Evolutionary conservation across 305 asterid species (phyloP), one percentile per base, ranked within the genome.

Genomic region (Fraxinus xanthoxyloides): DNA sequence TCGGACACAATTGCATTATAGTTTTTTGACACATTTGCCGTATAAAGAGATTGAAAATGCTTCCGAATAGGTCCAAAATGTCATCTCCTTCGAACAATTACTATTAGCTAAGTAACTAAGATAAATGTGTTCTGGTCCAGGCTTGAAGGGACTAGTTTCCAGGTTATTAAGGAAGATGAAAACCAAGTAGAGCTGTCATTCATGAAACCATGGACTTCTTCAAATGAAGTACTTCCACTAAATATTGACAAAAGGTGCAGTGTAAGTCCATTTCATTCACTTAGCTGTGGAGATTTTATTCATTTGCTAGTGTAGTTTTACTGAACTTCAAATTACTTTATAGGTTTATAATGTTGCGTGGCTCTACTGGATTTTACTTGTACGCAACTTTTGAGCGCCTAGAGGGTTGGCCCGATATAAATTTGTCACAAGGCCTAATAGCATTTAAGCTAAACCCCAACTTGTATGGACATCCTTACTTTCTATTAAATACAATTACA

Each of bases 241-340:
- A 93, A 93, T 76, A 89, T 91, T 78, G 97, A 94, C 91, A 94
- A 93, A 90, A 93, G 98, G 98, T 94, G 86, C 81, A 82, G 79
- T 81, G 86, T 83, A 85, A 84, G 87, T 85, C 87, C n/a, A 17
- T 5, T 70, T 30, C 0, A 40, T 67, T 21, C 21, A 36, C 3
- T 34, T 84, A 17, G 43, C 21, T 31, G 23, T 48, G 26, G 72
- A 12, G 21, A 26, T 12, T 6, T 26, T 1, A 3, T 67, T 67
- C 36, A 28, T 28, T 67, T 28, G 21, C 26, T 17, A 26, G 21
- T 15, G 30, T 69, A 23, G 23, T 3, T 36, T 10, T 0, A 40
- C 75, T 74, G 65, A 59, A 8, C 36, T 73, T 36, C 2, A 4
- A 1, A 36, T 32, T 65, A 63, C 43, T 67, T 3, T 12, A 4